A percentile compares a stretch with the other conserved stretches of the same genome.
These are phyloP conservation scores for Dioscorea dumetorum DNA, from an alignment of 106 monocot species.

Conservation along the genomic window DNA sequence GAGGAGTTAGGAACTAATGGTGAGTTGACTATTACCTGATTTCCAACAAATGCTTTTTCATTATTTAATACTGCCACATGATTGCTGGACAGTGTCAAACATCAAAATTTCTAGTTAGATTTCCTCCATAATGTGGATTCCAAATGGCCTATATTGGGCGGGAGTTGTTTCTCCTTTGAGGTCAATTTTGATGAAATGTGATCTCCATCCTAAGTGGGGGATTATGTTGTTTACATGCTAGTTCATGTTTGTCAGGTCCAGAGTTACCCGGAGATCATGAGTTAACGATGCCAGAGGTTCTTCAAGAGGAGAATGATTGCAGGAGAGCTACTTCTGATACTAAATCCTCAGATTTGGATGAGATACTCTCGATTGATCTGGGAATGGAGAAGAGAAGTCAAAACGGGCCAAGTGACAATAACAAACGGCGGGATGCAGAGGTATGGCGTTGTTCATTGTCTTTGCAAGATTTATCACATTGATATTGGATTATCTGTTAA, in stretches of 20 bases:
- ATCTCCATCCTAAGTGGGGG: no score
- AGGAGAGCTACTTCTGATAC: conserved; percentile 9
- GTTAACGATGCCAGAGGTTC: conserved; percentile 10
- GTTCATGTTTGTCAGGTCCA: conserved; percentile 1
- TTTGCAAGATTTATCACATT: background rate
- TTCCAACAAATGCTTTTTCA: no score
- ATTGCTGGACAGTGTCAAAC: no score
- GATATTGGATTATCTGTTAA: background rate
- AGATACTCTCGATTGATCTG: conserved; percentile 42
- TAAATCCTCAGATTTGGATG: conserved; percentile 35
- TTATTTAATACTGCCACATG: no score
- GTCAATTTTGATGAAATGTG: no score
- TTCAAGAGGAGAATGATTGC: conserved; percentile 12
- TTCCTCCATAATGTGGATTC: no score
- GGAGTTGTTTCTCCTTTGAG: no score
- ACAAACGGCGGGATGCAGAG: conserved; percentile 29
- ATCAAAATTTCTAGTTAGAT: no score
- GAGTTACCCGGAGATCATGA: conserved; percentile 14
- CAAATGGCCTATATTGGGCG: no score
- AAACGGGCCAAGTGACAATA: conserved; percentile 13
- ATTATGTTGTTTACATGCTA: background rate
- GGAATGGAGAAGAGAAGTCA: conserved; percentile 2
- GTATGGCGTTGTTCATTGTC: conserved; percentile 17
- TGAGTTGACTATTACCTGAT: conserved; percentile 5
- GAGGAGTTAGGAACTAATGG: conserved; percentile 15